Conservation (phyloP, 441 rosid species). For the Theobroma grandiflorum region DNA sequence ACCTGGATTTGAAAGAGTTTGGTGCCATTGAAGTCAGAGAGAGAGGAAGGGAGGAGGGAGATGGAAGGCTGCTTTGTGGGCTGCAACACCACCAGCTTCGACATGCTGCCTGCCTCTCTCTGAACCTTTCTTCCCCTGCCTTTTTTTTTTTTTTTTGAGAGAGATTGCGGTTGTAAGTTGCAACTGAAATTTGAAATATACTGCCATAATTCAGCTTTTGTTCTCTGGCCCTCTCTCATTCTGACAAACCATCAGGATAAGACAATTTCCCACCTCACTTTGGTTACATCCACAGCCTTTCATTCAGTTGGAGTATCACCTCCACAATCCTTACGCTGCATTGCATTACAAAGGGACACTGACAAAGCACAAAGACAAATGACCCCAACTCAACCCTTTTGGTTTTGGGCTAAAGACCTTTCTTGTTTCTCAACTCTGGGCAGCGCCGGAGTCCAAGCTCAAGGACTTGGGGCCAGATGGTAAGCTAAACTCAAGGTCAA, state of each 20-base stretch:
- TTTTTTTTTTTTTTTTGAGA: neutral
- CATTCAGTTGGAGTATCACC: slow-evolving; percentile 30
- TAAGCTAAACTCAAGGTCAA: no score
- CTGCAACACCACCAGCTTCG: slow-evolving; percentile 73
- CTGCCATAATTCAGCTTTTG: neutral
- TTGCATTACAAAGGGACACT: neutral
- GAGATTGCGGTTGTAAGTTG: slow-evolving; percentile 17
- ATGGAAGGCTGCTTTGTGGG: slow-evolving; percentile 75
- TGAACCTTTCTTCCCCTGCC: neutral
- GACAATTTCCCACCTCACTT: slow-evolving; percentile 50
- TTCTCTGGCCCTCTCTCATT: slow-evolving; percentile 36
- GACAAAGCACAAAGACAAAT: neutral
- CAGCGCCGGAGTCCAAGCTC: no score
- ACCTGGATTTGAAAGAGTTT: slow-evolving; percentile 79
- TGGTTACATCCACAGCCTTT: slow-evolving; percentile 58
- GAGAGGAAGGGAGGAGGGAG: slow-evolving; percentile 76
- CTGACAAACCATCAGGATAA: slow-evolving; percentile 50
- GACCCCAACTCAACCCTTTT: neutral
- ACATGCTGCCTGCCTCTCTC: slow-evolving; percentile 46
- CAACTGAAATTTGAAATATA: slow-evolving; percentile 39
- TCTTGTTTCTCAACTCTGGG: no score
- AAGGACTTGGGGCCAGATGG: neutral
- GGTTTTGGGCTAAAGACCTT: no score
- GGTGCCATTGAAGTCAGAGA: slow-evolving; percentile 89
- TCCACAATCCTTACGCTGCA: slow-evolving; percentile 1